Base-by-base conservation (phyloP, 2,329 filamentous ascomycete genomes). In the Paracoccidioides lutzii region DNA sequence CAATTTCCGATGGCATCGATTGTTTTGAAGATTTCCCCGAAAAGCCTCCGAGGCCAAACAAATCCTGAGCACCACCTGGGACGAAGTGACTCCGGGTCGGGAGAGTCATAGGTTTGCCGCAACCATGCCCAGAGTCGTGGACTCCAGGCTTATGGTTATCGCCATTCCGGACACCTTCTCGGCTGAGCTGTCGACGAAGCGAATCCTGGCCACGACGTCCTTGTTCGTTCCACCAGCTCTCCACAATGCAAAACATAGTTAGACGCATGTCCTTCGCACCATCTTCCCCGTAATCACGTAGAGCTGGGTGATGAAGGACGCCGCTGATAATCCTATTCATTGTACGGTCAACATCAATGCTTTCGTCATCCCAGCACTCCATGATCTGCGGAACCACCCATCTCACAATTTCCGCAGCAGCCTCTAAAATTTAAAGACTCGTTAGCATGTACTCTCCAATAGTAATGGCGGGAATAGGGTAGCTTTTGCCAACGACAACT, bases 341-440 rank as follows among this genome's bases (percentile, higher is more conserved):
- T 2, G 84, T 82, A 56, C 81, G 78, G 59, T 87, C 77, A 43
- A 88, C 73, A 63, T 95, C 87, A 56, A 78, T 75, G 55, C 73
- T 67, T 43, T 91, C 83, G 61, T 95, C 79, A 64, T 96, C 90
- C 82, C 90, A 94, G 64, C 85, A 87, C 40, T 87, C 76, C 75
- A 96, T 93, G 59, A 96, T 75, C 69, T 95, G 89, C 7, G 91
- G 91, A 12, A 95, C 88, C 28, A 85, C 85, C 88, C 90, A 96
- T 56, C 80, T 81, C 45, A 96, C 76, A 50, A 90, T 82, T 64
- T 84, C 81, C 60, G 32, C 9, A 9, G 46, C 46, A 10, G 46
- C 46, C 46, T 38, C 46, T 49, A n/a, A 22, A 49, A 9, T 22
- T 37, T 37, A 22, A 6, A 35, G 28, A 1, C n/a, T 33, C 9